A percentile compares a stretch with the other conserved stretches of the same genome.
phyloP scores from a whole-genome alignment of 2,329 filamentous ascomycete species.

The Elsinoe arachidis region DNA sequence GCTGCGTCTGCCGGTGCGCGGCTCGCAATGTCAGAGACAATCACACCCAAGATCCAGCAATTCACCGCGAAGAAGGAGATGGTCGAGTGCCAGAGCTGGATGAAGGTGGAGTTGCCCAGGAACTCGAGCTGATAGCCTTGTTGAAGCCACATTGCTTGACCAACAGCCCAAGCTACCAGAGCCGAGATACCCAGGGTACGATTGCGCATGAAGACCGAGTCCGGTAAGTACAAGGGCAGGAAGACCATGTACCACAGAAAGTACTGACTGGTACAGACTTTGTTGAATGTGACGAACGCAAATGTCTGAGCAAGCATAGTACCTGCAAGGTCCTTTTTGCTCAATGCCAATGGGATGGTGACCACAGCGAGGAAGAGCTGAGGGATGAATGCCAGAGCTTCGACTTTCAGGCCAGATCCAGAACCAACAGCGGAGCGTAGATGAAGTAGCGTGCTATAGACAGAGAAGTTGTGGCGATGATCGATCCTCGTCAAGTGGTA shows the following conservation, averaged over 20 bases:
- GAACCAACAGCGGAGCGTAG: slow-evolving; percentile 59
- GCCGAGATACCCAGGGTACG: slow-evolving; percentile 56
- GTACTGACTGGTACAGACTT: slow-evolving; percentile 99
- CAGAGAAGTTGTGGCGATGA: slow-evolving; percentile 96
- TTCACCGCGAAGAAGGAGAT: slow-evolving; percentile 78
- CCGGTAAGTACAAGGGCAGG: slow-evolving; percentile 79
- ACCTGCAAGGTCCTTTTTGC: slow-evolving; percentile 70
- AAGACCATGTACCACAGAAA: slow-evolving; percentile 98
- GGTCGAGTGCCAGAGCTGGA: slow-evolving; percentile 69
- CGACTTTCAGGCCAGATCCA: slow-evolving; percentile 44
- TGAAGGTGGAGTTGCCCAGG: slow-evolving; percentile 71
- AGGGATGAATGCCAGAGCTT: slow-evolving; percentile 80
- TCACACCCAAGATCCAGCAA: slow-evolving; percentile 74
- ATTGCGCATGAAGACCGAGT: slow-evolving; percentile 59
- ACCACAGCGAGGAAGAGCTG: slow-evolving; percentile 74
- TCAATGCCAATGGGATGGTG: slow-evolving; percentile 64
- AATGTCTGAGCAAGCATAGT: slow-evolving; percentile 94
- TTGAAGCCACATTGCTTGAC: slow-evolving; percentile 51
- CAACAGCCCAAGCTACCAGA: slow-evolving; percentile 62
- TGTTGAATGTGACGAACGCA: slow-evolving; percentile 95
- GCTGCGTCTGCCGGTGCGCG: not conserved
- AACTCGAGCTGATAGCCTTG: slow-evolving; percentile 45
- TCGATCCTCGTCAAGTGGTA: slow-evolving; percentile 91
- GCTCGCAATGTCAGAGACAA: slow-evolving; percentile 56
- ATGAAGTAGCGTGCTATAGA: slow-evolving; percentile 88